A percentile compares a stretch with the other conserved stretches of the same genome.
phyloP scores from a whole-genome alignment of 2,329 filamentous ascomycete species.

The Aspergillus clavatus region DNA sequence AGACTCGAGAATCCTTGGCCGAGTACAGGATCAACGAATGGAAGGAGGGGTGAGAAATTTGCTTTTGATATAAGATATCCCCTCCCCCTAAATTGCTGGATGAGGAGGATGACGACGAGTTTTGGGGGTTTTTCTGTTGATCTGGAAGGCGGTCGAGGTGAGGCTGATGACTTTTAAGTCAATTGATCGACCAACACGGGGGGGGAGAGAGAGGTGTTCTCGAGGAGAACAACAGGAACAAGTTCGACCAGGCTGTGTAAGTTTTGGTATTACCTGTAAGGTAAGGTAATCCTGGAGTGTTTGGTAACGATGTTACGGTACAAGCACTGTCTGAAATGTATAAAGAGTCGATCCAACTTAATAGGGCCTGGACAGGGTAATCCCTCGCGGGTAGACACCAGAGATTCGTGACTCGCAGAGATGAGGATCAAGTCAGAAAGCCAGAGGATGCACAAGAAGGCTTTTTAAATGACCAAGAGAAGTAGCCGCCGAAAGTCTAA shows the following conservation, averaged over 20 bases:
- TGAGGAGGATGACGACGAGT: constrained; percentile 1
- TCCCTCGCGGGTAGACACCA: no score
- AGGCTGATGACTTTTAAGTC: constrained; percentile 19
- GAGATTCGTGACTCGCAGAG: background rate
- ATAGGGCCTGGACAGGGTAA: no score
- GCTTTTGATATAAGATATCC: background rate
- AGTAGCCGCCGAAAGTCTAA: background rate
- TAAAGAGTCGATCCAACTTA: no score
- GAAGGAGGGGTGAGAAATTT: background rate
- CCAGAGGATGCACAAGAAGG: background rate
- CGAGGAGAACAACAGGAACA: no score
- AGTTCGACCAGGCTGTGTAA: background rate
- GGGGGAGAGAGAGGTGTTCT: constrained; percentile 1
- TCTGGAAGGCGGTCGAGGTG: constrained; percentile 28
- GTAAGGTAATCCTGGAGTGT: no score
- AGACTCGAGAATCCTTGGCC: background rate
- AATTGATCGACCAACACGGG: constrained; percentile 7
- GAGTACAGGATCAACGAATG: background rate
- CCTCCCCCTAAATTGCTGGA: constrained; percentile 15
- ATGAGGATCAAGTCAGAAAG: background rate
- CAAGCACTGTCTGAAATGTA: no score
- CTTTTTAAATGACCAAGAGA: constrained; percentile 2
- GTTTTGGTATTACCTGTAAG: background rate
- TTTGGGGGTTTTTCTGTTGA: constrained; percentile 5
- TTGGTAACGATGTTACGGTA: background rate